Percentiles rank a stretch among this genome's conserved stretches.
Conservation (phyloP, 257 asterid genomes). For the Solanum pinnatisectum region DNA sequence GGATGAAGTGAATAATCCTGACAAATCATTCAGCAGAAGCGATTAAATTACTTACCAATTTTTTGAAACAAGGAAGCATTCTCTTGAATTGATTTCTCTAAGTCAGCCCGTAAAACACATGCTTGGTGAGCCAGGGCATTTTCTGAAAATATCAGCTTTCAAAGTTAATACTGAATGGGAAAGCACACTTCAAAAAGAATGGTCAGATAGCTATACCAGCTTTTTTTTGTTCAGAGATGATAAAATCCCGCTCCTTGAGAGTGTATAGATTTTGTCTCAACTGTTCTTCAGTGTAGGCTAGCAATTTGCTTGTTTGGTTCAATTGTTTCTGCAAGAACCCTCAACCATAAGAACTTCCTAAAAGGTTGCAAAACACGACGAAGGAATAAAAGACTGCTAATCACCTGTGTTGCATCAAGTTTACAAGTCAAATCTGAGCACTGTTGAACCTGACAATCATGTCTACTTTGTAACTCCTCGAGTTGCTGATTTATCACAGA, state of each 20-base stretch:
- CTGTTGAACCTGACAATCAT: slow-evolving; percentile 42
- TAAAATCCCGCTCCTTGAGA: slow-evolving; percentile 61
- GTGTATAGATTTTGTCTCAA: slow-evolving; percentile 44
- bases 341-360: slow-evolving; percentile 13
- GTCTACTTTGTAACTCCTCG: slow-evolving; percentile 52
- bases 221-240: slow-evolving; percentile 75
- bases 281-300: slow-evolving; percentile 57
- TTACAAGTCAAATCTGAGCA: slow-evolving; percentile 50
- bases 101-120: slow-evolving; percentile 69
- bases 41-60: slow-evolving; percentile 34
- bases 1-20: neutral
- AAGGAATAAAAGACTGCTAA: neutral
- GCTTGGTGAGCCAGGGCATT: slow-evolving; percentile 87
- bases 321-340: slow-evolving; percentile 46
- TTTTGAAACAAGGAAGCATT: slow-evolving; percentile 56
- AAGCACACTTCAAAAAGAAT: neutral
- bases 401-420: slow-evolving; percentile 59
- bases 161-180: neutral
- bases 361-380: neutral
- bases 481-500: slow-evolving; percentile 33
- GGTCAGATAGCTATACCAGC: slow-evolving; percentile 31
- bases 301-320: slow-evolving; percentile 37
- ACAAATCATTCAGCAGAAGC: neutral
- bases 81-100: slow-evolving; percentile 69
- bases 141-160: slow-evolving; percentile 25